phyloP scores from a whole-genome alignment of 2,329 filamentous ascomycete genomes.

The Zymoseptoria brevis region DNA sequence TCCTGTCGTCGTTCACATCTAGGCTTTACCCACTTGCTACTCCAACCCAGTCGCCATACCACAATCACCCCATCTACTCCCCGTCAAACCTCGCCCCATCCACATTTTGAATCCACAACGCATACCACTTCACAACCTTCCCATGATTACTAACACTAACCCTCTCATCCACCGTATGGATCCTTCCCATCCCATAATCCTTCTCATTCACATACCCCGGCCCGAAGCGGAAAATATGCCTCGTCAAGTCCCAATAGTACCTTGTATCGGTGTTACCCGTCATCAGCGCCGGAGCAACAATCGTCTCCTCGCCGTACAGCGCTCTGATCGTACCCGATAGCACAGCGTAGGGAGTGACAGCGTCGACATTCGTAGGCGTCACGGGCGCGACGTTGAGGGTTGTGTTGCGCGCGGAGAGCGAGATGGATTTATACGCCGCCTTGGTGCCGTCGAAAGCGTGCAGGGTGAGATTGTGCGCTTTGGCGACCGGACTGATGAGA shows the following conservation, averaged over 20 bases:
- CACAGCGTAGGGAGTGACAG: conserved; percentile 26
- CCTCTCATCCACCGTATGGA: conserved; percentile 29
- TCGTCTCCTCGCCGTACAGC: conserved; percentile 35
- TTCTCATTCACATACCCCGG: conserved; percentile 27
- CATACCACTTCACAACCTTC: conserved; percentile 39
- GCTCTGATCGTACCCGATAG: conserved; percentile 38
- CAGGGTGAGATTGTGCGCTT: conserved; percentile 43
- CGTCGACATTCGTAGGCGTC: conserved; percentile 30
- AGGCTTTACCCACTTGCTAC: too few relatives aligned
- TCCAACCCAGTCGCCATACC: too few relatives aligned
- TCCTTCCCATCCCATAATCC: conserved; percentile 24
- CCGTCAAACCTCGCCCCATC: conserved; percentile 34
- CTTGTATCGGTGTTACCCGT: conserved; percentile 31
- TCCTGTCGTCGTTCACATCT: too few relatives aligned
- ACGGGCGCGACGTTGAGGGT: conserved; percentile 29
- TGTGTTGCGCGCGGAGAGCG: conserved; percentile 19
- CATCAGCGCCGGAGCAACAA: conserved; percentile 31
- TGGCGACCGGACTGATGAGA: conserved; percentile 41
- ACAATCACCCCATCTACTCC: neutral
- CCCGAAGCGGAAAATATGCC: conserved; percentile 32
- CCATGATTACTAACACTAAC: conserved; percentile 35
- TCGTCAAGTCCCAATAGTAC: conserved; percentile 30
- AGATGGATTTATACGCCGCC: conserved; percentile 27
- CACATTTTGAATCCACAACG: conserved; percentile 37
- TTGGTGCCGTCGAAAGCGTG: conserved; percentile 40